These are phyloP conservation scores for Candida nanaspora DNA, from an alignment of 805 yeast species.

Conservation along the genomic window DNA sequence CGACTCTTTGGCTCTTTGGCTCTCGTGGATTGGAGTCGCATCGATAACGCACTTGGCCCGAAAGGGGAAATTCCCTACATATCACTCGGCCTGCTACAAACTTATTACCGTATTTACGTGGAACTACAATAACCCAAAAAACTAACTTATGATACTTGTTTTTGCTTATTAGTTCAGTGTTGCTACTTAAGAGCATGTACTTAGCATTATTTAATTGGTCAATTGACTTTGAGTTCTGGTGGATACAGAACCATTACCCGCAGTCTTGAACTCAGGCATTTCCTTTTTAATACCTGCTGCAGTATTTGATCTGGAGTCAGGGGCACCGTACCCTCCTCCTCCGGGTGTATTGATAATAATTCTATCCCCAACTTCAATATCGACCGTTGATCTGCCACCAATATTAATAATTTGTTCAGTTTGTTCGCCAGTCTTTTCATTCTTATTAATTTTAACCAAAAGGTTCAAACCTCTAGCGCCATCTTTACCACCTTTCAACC, in stretches of 20 bases:
- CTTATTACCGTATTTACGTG: no score
- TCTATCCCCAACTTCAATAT: slow-evolving; percentile 55
- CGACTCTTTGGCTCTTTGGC: no score
- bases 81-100: no score
- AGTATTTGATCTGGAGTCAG: not conserved
- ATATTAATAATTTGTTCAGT: slow-evolving; percentile 38
- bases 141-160: no score
- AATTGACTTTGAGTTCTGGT: slow-evolving; percentile 24
- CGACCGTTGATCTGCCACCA: slow-evolving; percentile 67
- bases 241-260: slow-evolving; percentile 25
- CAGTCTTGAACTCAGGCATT: slow-evolving; percentile 7
- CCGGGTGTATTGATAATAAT: slow-evolving; percentile 72
- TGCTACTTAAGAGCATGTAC: no score
- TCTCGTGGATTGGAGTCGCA: no score
- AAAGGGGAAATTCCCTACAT: no score
- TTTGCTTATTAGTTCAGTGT: no score
- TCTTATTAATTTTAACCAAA: slow-evolving; percentile 7
- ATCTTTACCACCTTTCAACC: slow-evolving; percentile 72
- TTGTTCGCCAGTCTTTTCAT: slow-evolving; percentile 22
- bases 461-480: slow-evolving; percentile 68
- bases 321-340: slow-evolving; percentile 62
- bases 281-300: slow-evolving; percentile 4
- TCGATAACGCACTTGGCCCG: no score
- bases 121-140: no score
- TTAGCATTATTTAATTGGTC: slow-evolving; percentile 23